These are phyloP conservation scores for Cercis canadensis DNA, from an alignment of 306 rosid genomes.

Conservation along the genomic window DNA sequence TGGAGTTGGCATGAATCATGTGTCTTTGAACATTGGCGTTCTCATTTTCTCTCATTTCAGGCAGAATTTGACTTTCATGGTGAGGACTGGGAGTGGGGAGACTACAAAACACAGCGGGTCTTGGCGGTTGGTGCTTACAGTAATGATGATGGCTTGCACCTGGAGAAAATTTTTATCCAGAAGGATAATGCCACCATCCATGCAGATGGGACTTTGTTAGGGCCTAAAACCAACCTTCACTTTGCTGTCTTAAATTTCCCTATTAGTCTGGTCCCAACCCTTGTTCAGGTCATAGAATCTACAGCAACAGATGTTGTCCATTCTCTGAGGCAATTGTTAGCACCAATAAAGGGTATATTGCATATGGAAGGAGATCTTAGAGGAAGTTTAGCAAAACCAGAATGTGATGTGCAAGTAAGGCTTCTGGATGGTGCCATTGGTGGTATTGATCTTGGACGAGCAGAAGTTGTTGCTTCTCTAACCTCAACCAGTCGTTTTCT, in stretches of 20 bases:
- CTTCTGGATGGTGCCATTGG: conserved; percentile 93
- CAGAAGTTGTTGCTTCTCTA: conserved; percentile 91
- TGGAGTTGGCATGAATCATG: conserved; percentile 36
- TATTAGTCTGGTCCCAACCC: conserved; percentile 82
- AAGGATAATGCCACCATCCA: conserved; percentile 92
- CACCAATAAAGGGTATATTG: conserved; percentile 84
- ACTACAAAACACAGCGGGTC: conserved; percentile 84
- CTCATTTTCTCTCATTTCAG: conserved; percentile 55
- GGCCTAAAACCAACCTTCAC: conserved; percentile 88
- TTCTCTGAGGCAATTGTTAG: conserved; percentile 70
- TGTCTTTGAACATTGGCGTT: conserved; percentile 37
- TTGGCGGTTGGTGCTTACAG: conserved; percentile 83
- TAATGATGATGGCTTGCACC: conserved; percentile 76
- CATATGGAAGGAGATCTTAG: conserved; percentile 99
- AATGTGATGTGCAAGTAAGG: conserved; percentile 95
- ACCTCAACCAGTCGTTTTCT: conserved; percentile 84
- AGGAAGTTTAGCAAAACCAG: conserved; percentile 90
- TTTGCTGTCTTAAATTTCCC: conserved; percentile 93
- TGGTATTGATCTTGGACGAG: conserved; percentile 88
- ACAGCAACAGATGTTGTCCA: conserved; percentile 74
- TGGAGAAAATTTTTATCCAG: conserved; percentile 77
- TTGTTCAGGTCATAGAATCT: conserved; percentile 81
- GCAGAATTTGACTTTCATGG: conserved; percentile 95
- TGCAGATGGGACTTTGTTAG: conserved; percentile 93
- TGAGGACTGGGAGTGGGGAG: conserved; percentile 97